phyloP scores from a whole-genome alignment of 2,329 filamentous ascomycete species.

The Fusarium avenaceum region DNA sequence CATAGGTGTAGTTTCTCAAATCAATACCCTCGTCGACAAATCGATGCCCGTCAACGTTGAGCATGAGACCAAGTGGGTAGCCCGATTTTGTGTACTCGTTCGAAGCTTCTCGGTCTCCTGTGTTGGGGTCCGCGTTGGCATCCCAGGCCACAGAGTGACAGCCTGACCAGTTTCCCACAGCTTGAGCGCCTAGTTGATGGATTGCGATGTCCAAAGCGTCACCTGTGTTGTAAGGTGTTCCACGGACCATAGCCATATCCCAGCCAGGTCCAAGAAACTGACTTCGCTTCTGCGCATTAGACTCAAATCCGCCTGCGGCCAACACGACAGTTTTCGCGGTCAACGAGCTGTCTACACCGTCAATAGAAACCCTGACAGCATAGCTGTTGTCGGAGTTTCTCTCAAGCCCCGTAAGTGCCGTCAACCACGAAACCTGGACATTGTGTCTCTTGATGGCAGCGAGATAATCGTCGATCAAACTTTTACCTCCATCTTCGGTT shows the following conservation, averaged over 20 bases:
- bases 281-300: constrained; percentile 68
- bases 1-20: constrained; percentile 25
- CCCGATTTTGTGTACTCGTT: constrained; percentile 30
- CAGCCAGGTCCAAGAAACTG: constrained; percentile 61
- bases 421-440: constrained; percentile 16
- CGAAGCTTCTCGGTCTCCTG: constrained; percentile 16
- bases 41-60: constrained; percentile 12
- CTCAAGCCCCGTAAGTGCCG: constrained; percentile 1
- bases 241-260: constrained; percentile 45
- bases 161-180: constrained; percentile 18
- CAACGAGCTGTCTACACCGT: not conserved
- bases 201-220: constrained; percentile 11
- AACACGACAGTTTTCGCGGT: constrained; percentile 1
- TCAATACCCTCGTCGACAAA: constrained; percentile 24
- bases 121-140: constrained; percentile 22
- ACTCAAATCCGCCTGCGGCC: constrained; percentile 43
- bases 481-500: constrained; percentile 21
- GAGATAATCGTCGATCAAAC: constrained; percentile 23
- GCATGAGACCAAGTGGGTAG: constrained; percentile 21
- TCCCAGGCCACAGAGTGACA: constrained; percentile 26
- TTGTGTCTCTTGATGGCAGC: constrained; percentile 4
- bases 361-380: not conserved
- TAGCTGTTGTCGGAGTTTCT: not conserved
- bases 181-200: constrained; percentile 1
- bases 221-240: constrained; percentile 45